Evolutionary conservation across 1,284 basidiomycete species (phyloP), one percentile per base, ranked within the genome.

Genomic region (Mycena citricolor): DNA sequence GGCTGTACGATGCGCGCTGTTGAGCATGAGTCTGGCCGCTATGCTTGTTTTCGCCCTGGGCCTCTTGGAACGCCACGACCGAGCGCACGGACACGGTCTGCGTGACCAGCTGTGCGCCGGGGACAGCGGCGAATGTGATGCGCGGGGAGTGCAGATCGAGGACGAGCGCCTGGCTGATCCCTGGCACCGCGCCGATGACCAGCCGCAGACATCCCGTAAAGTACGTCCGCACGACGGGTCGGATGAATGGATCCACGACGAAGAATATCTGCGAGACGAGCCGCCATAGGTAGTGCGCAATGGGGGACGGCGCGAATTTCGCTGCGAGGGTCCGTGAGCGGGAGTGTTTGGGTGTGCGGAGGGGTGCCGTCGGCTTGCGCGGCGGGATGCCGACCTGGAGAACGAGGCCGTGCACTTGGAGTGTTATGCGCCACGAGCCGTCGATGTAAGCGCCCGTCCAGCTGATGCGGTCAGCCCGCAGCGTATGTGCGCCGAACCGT

Each of bases 381-480:
- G 56, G 54, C 24, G 54, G 57, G 49, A 62, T 61, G n/a, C 68
- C 63, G 23, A 85, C 61, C 42, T 82, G 76, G 10, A 87, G 49
- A 29, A 66, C 73, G 25, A 85, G 59, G 1, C 81, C 81, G 50
- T 86, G 74, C 5, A 87, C 67, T 53, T 73, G 76, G 50, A 87
- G 63, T 16, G 73, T 75, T 21, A 85, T 65, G 25, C 79, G 75
- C 46, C 73, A 74, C 3, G 71, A 71, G 4, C 67, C 68, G 21
- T 73, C 64, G 24, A 70, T 61, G 13, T 68, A 70, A 14, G 75
- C 67, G 58, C 73, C 80, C 35, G 73, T 69, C 56, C 81, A 79
- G 29, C 79, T 76, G 39, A 88, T 75, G 40, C 86, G 80, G 45
- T 88, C 84, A 11, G 83, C 68, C 31, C 70, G 74, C 64, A 76